Conservation (phyloP, 108 stramenopile species). For the Cylindrotheca fusiformis region DNA sequence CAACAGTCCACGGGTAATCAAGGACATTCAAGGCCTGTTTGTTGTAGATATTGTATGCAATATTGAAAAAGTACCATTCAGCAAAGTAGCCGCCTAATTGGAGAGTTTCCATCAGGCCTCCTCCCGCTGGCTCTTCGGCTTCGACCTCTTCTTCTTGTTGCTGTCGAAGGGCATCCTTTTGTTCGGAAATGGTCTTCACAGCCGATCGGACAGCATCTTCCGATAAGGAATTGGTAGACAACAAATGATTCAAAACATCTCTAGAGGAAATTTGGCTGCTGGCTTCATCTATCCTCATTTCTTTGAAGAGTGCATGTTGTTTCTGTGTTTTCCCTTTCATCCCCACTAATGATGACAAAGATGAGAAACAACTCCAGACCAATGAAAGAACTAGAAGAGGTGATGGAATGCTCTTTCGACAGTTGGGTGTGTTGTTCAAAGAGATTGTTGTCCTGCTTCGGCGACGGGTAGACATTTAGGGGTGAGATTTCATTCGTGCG, state of each 20-base stretch:
- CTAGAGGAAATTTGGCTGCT: constrained; percentile 2
- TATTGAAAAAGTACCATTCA: constrained; percentile 98
- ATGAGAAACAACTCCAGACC: too few relatives aligned
- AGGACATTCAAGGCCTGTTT: constrained; percentile 94
- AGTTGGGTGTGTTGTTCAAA: too few relatives aligned
- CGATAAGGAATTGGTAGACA: constrained; percentile 10
- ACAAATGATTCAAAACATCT: constrained; percentile 30
- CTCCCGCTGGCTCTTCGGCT: constrained; percentile 37
- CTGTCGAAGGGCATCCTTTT: too few relatives aligned
- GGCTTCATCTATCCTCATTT: not conserved
- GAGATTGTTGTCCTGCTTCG: too few relatives aligned
- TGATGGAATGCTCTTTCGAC: too few relatives aligned
- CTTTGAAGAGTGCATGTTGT: constrained; percentile 18
- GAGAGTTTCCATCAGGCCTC: constrained; percentile 63
- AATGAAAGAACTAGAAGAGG: too few relatives aligned
- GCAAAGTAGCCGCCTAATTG: constrained; percentile 89
- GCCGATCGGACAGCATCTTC: constrained; percentile 20
- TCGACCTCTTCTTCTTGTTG: too few relatives aligned
- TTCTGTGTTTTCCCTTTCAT: too few relatives aligned
- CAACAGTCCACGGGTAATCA: constrained; percentile 94
- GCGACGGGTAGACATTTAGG: too few relatives aligned
- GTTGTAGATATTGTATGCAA: constrained; percentile 99
- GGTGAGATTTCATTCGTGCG: too few relatives aligned
- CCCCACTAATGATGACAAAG: too few relatives aligned
- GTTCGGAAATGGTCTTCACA: constrained; percentile 3